Conservation (phyloP, 306 rosid species). For the Arachis hypogaea region DNA sequence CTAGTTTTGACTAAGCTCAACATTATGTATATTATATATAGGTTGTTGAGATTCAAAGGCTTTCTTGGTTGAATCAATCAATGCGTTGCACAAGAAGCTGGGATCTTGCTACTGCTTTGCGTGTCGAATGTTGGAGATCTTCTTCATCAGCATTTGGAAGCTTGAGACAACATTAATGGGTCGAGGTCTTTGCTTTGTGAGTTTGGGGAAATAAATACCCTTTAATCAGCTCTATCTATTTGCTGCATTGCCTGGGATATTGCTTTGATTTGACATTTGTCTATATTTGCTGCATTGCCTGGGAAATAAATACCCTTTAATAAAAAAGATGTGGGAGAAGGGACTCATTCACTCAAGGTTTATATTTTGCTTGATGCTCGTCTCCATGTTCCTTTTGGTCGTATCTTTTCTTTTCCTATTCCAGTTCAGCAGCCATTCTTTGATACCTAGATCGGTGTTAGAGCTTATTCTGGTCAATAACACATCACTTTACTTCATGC, state of each 20-base stretch:
- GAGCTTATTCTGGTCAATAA: slow-evolving; percentile 70
- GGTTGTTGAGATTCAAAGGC: slow-evolving; percentile 44
- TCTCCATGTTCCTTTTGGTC: slow-evolving; percentile 76
- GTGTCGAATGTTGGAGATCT: slow-evolving; percentile 15
- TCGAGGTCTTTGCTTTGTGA: slow-evolving; percentile 22
- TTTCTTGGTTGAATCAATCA: slow-evolving; percentile 16
- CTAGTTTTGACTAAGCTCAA: slow-evolving; percentile 38
- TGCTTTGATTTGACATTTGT: slow-evolving; percentile 26
- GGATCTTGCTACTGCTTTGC: slow-evolving; percentile 3
- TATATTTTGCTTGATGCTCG: slow-evolving; percentile 58
- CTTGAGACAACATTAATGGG: slow-evolving; percentile 36
- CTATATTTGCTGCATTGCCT: slow-evolving; percentile 19
- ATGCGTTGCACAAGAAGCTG: not conserved
- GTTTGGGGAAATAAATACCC: slow-evolving; percentile 22
- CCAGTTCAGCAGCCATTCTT: slow-evolving; percentile 64
- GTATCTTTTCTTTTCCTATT: slow-evolving; percentile 76
- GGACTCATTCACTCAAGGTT: slow-evolving; percentile 65
- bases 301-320: slow-evolving; percentile 4
- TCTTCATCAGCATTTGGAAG: slow-evolving; percentile 34
- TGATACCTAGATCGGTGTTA: slow-evolving; percentile 74
- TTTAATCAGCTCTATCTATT: slow-evolving; percentile 20
- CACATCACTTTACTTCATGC: slow-evolving; percentile 61
- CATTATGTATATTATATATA: not conserved
- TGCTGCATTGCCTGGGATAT: slow-evolving; percentile 20
- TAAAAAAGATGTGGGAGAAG: slow-evolving; percentile 73